Evolutionary conservation across 257 asterid species (phyloP), one percentile per base, ranked within the genome.

Genomic region (Leptodermis oblonga): DNA sequence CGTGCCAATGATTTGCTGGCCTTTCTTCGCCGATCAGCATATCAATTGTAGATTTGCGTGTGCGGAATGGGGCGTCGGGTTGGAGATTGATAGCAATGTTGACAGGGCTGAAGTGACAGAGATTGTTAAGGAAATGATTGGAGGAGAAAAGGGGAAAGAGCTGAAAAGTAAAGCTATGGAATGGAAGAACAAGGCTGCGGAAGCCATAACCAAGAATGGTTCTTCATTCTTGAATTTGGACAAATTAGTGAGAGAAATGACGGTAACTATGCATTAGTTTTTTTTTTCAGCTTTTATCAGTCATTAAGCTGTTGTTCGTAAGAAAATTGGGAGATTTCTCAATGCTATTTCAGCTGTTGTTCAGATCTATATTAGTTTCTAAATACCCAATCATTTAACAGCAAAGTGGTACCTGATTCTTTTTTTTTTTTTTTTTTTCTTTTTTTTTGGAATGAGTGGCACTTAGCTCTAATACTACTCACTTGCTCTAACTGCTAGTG

Each of bases 1-100:
- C 3, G 81, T 82, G 23, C 83, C 86, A 0, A 75, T 84, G 79
- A 45, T 84, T 0, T 84, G 89, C 9, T 84, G 86, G 83, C 85
- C 89, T 0, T 80, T 76, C 69, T 82, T 82, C 2, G 85, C 87
- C 1, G 89, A 84, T 28, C 89, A 84, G 39, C 85, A 70, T 4
- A 64, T 69, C 8, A 82, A 80, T 34, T 75, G 85, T 5, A 69
- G 79, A 74, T 66, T 65, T 55, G 73, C 73, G 0, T 84, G 88
- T 54, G 31, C 12, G 4, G 81, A 67, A 39, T 82, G 86, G 86
- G 78, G 78, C 1, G 65, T 82, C 20, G 84, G 80, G 0, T 12
- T 79, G 68, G 81, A 74, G 33, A 68, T 82, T 3, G 62, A 54
- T 13, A 64, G 46, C 3, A 6, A 65, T 61, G 76, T 76, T 22